phyloP scores from a whole-genome alignment of 176 grass and related monocot genomes.

The Zoysia japonica region DNA sequence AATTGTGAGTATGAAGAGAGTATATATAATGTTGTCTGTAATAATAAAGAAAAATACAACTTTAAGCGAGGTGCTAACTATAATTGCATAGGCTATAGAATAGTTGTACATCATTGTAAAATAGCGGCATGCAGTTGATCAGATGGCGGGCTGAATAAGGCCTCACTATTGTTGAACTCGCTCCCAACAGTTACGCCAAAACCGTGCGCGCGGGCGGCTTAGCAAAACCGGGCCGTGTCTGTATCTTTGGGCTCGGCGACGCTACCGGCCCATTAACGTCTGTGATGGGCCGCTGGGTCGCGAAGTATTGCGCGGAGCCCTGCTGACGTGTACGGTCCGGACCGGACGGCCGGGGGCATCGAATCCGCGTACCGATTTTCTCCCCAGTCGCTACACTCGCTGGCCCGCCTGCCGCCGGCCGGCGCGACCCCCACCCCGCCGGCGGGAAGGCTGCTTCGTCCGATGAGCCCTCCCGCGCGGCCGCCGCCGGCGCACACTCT shows the following conservation, averaged over 20 bases:
- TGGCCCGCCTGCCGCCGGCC: background rate
- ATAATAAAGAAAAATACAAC: too few relatives aligned
- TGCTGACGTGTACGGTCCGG: constrained; percentile 17
- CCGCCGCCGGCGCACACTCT: background rate
- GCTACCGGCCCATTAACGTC: background rate
- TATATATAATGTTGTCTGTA: too few relatives aligned
- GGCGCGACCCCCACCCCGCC: constrained; percentile 11
- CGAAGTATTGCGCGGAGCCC: background rate
- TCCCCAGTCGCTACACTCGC: background rate
- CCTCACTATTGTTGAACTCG: too few relatives aligned
- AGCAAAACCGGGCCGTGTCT: background rate
- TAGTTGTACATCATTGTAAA: background rate
- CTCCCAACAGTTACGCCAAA: too few relatives aligned
- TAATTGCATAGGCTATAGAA: too few relatives aligned
- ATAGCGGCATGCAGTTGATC: background rate
- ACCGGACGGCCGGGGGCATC: constrained; percentile 1
- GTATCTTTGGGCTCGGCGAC: background rate
- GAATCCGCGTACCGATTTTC: background rate
- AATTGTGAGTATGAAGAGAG: too few relatives aligned
- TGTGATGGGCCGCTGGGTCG: background rate
- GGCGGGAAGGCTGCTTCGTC: background rate
- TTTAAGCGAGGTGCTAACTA: background rate
- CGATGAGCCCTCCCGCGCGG: constrained; percentile 24
- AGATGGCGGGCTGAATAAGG: background rate
- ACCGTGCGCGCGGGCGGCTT: too few relatives aligned